Conservation (phyloP, 768 basidiomycete genomes). For the Rhodosporidiobolus sp. region DNA sequence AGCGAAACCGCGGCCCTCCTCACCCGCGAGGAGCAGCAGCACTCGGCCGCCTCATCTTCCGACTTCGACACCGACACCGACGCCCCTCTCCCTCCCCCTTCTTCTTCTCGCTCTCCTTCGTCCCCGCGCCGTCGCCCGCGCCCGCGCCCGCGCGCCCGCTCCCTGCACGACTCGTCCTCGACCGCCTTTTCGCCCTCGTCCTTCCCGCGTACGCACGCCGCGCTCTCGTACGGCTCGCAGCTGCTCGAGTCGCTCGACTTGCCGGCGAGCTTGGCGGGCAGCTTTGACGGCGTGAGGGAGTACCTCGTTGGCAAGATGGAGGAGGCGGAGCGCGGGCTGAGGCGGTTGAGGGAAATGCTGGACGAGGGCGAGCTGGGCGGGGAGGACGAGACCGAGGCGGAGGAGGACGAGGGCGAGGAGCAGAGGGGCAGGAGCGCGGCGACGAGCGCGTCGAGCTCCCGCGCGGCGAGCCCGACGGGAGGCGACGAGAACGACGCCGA, state of each 20-base stretch:
- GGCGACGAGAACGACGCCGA: constrained; percentile 1
- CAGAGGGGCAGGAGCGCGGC: neutral
- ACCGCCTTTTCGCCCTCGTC: no score
- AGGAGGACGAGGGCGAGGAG: neutral
- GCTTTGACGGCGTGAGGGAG: constrained; percentile 7
- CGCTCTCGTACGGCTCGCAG: constrained; percentile 15
- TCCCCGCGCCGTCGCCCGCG: no score
- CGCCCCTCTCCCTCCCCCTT: no score
- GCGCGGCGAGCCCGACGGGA: no score
- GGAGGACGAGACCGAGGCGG: neutral
- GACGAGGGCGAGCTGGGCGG: neutral
- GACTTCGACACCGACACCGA: neutral
- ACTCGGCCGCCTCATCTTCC: neutral
- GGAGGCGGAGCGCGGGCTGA: constrained; percentile 18
- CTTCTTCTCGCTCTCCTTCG: no score
- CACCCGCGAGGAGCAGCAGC: neutral
- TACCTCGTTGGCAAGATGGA: constrained; percentile 27
- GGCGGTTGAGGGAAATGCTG: neutral
- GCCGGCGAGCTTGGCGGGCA: constrained; percentile 6
- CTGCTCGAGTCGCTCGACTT: constrained; percentile 36
- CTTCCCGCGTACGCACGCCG: neutral
- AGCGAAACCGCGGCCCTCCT: neutral
- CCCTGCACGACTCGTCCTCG: constrained; percentile 9
- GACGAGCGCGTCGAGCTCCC: neutral
- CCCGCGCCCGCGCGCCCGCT: constrained; percentile 9